Conservation (phyloP, 2,329 filamentous ascomycete species). For the Xylariaceae sp. region DNA sequence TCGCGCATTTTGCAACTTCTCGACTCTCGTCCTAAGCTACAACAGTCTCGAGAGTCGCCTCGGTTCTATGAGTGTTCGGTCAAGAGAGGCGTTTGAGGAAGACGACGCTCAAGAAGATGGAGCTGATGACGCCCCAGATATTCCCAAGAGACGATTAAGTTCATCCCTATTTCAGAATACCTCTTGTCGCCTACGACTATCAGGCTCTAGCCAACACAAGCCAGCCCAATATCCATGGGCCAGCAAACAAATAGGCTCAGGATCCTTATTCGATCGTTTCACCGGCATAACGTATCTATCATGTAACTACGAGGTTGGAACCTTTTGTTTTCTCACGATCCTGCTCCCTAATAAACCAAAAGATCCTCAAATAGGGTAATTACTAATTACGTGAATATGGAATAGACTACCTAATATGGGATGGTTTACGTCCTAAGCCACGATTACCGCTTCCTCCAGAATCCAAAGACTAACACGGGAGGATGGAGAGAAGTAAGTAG, state of each 20-base stretch:
- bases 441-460: constrained; percentile 79
- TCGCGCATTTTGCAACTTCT: background rate
- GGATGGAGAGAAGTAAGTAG: constrained; percentile 64
- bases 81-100: constrained; percentile 16
- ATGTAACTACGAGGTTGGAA: too few species aligned
- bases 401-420: constrained; percentile 69
- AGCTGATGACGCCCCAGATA: constrained; percentile 28
- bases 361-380: background rate
- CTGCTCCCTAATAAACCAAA: too few species aligned
- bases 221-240: background rate
- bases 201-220: constrained; percentile 14
- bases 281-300: too few species aligned
- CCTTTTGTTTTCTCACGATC: too few species aligned
- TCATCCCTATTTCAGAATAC: constrained; percentile 11
- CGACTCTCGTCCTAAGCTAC: background rate
- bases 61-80: constrained; percentile 14
- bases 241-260: background rate
- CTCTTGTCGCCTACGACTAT: constrained; percentile 19
- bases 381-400: background rate
- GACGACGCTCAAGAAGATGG: constrained; percentile 13
- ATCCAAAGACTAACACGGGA: constrained; percentile 67
- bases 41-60: background rate
- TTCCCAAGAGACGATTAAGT: constrained; percentile 24
- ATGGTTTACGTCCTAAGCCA: constrained; percentile 73
- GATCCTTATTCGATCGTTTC: too few species aligned